Evolutionary conservation across 495 filamentous ascomycete species (phyloP).

Genomic region (Penicillium ucsense): DNA sequence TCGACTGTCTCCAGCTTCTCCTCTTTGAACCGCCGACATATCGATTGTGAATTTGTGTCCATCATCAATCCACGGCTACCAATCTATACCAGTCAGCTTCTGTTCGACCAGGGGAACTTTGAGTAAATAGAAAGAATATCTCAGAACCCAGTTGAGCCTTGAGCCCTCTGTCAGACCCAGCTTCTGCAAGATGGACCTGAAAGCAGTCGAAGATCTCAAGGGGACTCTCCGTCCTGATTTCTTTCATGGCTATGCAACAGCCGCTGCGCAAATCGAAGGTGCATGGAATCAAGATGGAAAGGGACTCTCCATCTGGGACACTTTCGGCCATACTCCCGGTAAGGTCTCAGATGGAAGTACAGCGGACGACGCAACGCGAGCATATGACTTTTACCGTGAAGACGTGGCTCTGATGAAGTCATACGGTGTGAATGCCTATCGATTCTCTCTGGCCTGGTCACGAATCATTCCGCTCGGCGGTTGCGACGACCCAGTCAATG

Average conservation of each 20-base stretch:
- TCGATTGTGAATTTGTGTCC: too few relatives aligned
- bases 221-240: constrained; percentile 23
- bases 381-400: constrained; percentile 58
- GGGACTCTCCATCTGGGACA: constrained; percentile 64
- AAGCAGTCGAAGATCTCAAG: constrained; percentile 22
- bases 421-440: constrained; percentile 53
- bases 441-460: constrained; percentile 65
- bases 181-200: constrained; percentile 16
- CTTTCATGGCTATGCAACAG: constrained; percentile 29
- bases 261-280: constrained; percentile 57
- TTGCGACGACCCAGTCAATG: constrained; percentile 25
- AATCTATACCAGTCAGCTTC: too few relatives aligned
- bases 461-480: constrained; percentile 51
- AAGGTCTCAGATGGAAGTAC: constrained; percentile 60
- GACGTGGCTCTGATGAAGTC: constrained; percentile 64
- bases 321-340: constrained; percentile 55
- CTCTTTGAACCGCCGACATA: too few relatives aligned
- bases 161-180: too few relatives aligned
- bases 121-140: too few relatives aligned
- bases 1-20: too few relatives aligned
- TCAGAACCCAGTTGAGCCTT: too few relatives aligned
- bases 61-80: too few relatives aligned
- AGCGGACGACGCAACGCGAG: constrained; percentile 57
- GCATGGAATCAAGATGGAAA: constrained; percentile 55
- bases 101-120: too few relatives aligned